Evolutionary conservation across 2,329 filamentous ascomycete species (phyloP).

Genomic region (Fusarium hainanense): DNA sequence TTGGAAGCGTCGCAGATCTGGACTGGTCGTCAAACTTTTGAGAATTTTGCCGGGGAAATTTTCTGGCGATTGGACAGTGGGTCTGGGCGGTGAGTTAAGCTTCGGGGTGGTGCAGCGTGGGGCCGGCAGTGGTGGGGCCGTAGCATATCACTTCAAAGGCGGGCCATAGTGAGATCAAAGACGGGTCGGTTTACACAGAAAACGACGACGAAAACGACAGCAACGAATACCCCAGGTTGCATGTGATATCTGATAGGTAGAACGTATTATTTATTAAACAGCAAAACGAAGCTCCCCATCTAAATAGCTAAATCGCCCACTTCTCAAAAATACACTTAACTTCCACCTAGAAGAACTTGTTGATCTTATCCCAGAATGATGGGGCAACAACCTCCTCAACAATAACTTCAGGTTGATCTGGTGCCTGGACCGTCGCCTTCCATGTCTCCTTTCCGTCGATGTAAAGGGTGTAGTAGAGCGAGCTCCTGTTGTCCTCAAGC

Average conservation of each 20-base stretch:
- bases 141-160: neutral
- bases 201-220: neutral
- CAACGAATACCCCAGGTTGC: neutral
- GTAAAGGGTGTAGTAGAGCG: conserved; percentile 83
- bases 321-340: neutral
- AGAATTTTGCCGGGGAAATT: conserved; percentile 46
- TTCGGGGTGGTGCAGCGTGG: conserved; percentile 13
- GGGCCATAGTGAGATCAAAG: neutral
- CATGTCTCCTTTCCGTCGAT: conserved; percentile 84
- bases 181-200: neutral
- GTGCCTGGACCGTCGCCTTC: conserved; percentile 69
- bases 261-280: conserved; percentile 8
- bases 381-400: conserved; percentile 42
- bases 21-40: conserved; percentile 43
- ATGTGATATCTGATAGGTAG: neutral
- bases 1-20: conserved; percentile 28
- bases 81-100: conserved; percentile 43
- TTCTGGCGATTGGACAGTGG: conserved; percentile 42
- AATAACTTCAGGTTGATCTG: conserved; percentile 44
- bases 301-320: neutral
- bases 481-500: conserved; percentile 68
- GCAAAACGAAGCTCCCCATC: neutral
- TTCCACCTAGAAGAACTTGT: conserved; percentile 27
- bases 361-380: conserved; percentile 61
- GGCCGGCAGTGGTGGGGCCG: conserved; percentile 24